Conservation (phyloP, 2,329 filamentous ascomycete species). For the Cercospora canescens region DNA sequence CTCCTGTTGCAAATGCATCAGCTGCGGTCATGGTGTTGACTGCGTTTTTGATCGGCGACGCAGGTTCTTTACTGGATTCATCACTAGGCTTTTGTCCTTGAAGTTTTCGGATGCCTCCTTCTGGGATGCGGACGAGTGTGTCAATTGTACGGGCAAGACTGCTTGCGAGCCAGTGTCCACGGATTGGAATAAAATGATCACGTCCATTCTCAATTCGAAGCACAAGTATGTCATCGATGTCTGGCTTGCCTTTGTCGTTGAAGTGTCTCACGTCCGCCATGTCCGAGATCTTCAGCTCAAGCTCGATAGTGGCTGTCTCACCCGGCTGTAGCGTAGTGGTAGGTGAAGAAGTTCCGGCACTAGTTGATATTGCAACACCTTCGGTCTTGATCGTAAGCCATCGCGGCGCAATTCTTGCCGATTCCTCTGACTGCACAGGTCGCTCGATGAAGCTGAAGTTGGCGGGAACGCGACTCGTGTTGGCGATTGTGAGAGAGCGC, state of each 20-base stretch:
- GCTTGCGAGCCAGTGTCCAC: conserved; percentile 75
- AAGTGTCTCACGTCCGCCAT: conserved; percentile 65
- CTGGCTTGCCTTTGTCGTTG: conserved; percentile 61
- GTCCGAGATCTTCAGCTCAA: conserved; percentile 68
- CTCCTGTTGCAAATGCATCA: conserved; percentile 13
- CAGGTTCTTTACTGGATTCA: conserved; percentile 17
- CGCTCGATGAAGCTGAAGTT: conserved; percentile 78
- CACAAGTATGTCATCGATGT: conserved; percentile 83
- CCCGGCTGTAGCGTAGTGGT: conserved; percentile 77
- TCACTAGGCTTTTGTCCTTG: conserved; percentile 53
- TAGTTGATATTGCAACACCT: conserved; percentile 23
- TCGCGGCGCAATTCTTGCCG: conserved; percentile 48
- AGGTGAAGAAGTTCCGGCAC: conserved; percentile 29
- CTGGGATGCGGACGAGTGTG: conserved; percentile 81
- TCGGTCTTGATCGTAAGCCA: conserved; percentile 67
- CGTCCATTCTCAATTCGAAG: conserved; percentile 79
- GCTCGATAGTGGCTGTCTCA: conserved; percentile 70
- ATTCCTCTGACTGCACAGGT: conserved; percentile 52
- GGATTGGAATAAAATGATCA: conserved; percentile 87
- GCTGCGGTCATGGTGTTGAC: conserved; percentile 19
- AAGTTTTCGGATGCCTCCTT: conserved; percentile 73
- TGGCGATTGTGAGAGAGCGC: conserved; percentile 79
- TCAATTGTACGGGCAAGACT: conserved; percentile 84
- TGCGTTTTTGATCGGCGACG: conserved; percentile 12
- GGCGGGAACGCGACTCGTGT: conserved; percentile 81